A percentile compares a stretch with the other conserved stretches of the same genome.
These are phyloP conservation scores for Collybia nuda DNA, from an alignment of 768 basidiomycete genomes.

Conservation along the genomic window DNA sequence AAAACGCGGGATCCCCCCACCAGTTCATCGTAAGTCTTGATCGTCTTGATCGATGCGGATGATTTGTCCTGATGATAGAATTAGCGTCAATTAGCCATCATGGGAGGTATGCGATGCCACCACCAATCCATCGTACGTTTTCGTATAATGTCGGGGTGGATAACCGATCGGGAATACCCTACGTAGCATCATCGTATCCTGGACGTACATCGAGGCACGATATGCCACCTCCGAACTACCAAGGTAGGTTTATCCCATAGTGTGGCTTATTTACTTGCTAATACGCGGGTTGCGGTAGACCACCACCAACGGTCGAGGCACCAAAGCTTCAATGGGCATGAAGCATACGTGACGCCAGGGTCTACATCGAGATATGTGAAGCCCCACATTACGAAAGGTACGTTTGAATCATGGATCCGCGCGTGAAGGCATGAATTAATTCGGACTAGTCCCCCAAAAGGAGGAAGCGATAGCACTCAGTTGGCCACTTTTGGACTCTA, in stretches of 20 bases:
- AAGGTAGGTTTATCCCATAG: background rate
- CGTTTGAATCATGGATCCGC: background rate
- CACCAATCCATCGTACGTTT: no score
- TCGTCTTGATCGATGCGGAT: no score
- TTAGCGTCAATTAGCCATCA: no score
- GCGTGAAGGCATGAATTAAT: background rate
- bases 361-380: constrained; percentile 2
- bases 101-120: no score
- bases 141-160: no score
- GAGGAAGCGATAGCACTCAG: constrained; percentile 8
- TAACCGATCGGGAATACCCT: no score
- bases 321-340: constrained; percentile 2
- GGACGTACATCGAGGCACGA: no score
- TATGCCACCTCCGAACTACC: background rate
- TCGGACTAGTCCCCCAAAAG: constrained; percentile 7
- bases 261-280: background rate
- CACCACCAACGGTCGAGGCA: constrained; percentile 5
- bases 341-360: background rate
- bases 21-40: no score
- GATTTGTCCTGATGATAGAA: no score
- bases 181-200: no score
- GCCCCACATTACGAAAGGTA: constrained; percentile 7
- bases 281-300: background rate
- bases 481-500: constrained; percentile 14
- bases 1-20: background rate